phyloP scores from a whole-genome alignment of 2,329 filamentous ascomycete genomes.

The Ophiocordyceps sinensis region DNA sequence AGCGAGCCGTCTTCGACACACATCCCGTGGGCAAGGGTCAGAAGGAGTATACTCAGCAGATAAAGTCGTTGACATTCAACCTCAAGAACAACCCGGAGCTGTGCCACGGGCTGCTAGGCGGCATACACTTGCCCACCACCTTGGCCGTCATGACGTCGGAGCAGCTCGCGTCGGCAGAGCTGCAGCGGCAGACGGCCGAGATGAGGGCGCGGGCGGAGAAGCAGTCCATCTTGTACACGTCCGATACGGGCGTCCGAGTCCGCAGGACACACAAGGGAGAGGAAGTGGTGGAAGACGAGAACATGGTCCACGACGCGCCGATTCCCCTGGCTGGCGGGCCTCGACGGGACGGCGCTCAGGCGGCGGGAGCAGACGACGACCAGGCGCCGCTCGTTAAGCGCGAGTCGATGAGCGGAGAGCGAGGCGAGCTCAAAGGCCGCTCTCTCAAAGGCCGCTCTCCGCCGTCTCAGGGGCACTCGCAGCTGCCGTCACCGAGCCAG shows the following conservation, averaged over 20 bases:
- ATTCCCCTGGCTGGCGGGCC: constrained; percentile 12
- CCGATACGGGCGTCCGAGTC: constrained; percentile 57
- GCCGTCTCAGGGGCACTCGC: constrained; percentile 28
- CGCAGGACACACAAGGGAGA: constrained; percentile 91
- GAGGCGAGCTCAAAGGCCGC: constrained; percentile 13
- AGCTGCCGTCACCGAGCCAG: constrained; percentile 35
- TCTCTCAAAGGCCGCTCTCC: constrained; percentile 15
- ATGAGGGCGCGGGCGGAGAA: constrained; percentile 69
- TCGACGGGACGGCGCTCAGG: constrained; percentile 2
- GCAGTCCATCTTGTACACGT: constrained; percentile 69
- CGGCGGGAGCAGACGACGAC: constrained; percentile 1
- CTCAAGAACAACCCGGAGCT: constrained; percentile 78
- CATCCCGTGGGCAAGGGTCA: constrained; percentile 31
- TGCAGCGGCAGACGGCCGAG: constrained; percentile 62
- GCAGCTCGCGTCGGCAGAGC: constrained; percentile 83
- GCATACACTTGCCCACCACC: constrained; percentile 55
- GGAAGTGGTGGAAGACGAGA: constrained; percentile 71
- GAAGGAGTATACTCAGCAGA: constrained; percentile 43
- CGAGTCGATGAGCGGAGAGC: constrained; percentile 16
- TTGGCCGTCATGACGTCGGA: constrained; percentile 80
- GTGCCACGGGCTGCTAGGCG: constrained; percentile 58
- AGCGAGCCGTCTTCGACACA: constrained; percentile 50
- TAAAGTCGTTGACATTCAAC: constrained; percentile 70
- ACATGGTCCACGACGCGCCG: constrained; percentile 22
- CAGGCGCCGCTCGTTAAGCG: constrained; percentile 17